A percentile compares a stretch with the other conserved stretches of the same genome.
Conservation (phyloP, 306 rosid genomes). For the Myrica gale region DNA sequence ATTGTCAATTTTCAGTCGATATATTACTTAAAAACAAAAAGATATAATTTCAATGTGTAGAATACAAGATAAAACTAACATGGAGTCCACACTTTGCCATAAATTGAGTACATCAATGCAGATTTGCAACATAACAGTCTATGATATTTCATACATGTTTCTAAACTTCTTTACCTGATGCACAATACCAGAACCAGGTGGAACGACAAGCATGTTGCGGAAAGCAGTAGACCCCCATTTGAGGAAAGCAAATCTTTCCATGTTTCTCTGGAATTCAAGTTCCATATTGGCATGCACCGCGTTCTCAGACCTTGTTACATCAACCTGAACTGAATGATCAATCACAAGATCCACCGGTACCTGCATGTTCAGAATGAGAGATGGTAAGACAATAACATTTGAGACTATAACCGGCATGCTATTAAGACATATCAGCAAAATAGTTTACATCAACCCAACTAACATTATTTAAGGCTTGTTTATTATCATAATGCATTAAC, state of each 20-base stretch:
- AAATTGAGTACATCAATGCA: not conserved
- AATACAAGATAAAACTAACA: not conserved
- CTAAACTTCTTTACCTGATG: slow-evolving; percentile 69
- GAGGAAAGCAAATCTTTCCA: slow-evolving; percentile 89
- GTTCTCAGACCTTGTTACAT: slow-evolving; percentile 74
- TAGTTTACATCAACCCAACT: not conserved
- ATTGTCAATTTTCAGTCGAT: not conserved
- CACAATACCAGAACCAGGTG: slow-evolving; percentile 94
- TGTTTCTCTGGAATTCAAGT: slow-evolving; percentile 81
- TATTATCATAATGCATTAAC: slow-evolving; percentile 9
- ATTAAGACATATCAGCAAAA: slow-evolving; percentile 10
- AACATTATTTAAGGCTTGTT: not conserved
- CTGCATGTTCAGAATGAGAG: slow-evolving; percentile 33
- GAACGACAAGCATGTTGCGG: slow-evolving; percentile 89
- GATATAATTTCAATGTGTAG: not conserved
- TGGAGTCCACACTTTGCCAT: not conserved
- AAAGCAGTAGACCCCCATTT: slow-evolving; percentile 95
- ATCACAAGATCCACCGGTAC: slow-evolving; percentile 96
- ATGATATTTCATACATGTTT: slow-evolving; percentile 17
- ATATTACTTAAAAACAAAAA: not conserved
- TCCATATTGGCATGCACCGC: slow-evolving; percentile 95
- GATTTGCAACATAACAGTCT: slow-evolving; percentile 9
- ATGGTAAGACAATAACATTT: slow-evolving; percentile 20
- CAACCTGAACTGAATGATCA: slow-evolving; percentile 97
- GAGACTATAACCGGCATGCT: slow-evolving; percentile 6